Base-by-base conservation (phyloP, 129 eudicot genomes). In the Flaveria trinervia region DNA sequence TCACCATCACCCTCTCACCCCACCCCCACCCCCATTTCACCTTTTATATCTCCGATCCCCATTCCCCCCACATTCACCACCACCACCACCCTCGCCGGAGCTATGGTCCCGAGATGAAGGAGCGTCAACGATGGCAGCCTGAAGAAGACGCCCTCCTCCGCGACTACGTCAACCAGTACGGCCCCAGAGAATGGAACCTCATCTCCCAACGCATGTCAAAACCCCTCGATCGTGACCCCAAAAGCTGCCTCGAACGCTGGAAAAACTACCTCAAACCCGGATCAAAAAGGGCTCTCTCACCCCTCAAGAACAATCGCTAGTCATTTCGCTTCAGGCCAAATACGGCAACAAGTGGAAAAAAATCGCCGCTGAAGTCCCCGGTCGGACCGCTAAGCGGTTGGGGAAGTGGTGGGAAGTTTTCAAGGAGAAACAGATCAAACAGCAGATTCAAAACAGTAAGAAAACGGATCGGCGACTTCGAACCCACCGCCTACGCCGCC, bases 261-360 rank as follows among this genome's bases (percentile, higher is more conserved):
- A 88, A 88, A 55, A 88, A 88, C 49, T 88, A 88, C 68, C 82
- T 88, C 39, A 85, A 86, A 50, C 93, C 93, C 1, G 93, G 1
- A 88, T 88, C 17, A 88, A 85, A 56, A 88, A 86, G 67, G 93
- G 90, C 0, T 88, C 93, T 0, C 57, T 88, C 0, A 83, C 86
- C 15, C 93, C 90, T 0, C 86, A 88, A 5, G 90, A 88, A 74
- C 90, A 88, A 28, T 2, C 73, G 5, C 79, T 88, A 1, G 93
- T 88, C 26, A 82, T 86, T 13, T 88, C 93, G 0, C 84, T 88
- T 43, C 90, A 86, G 49, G 84, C 93, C 0, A 86, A 88, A 72
- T 88, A 88, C 90, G 93, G 93, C n/a, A 88, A 88, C 83, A 88
- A 88, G 86, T 88, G 93, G 93, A 88, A 88, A 76, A 88, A 83